Base-by-base conservation (phyloP, 805 yeast genomes). In the Ogataea trehalophila region DNA sequence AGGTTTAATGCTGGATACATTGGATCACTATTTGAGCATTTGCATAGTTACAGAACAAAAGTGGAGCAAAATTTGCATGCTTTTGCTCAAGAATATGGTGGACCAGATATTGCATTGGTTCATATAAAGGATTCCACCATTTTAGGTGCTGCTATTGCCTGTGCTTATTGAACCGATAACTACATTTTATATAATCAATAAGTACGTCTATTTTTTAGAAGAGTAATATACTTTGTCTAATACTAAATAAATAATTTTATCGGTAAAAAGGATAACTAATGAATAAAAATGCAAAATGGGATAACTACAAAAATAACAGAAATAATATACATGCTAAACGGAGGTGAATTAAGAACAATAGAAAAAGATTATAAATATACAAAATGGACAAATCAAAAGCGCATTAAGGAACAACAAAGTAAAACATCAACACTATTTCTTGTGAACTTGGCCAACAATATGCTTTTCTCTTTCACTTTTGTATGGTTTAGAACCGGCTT, bases 391-490 rank as follows among this genome's bases (percentile, higher is more conserved):
- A 11, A 9, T 9, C 11, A 26, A 26, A 26, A 26, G 2, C 7
- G 9, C 9, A 9, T 26, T 9, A 26, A 26, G 9, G 9, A 9
- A 26, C 9, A 11, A 26, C 9, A 15, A 15, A 33, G 15, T 33
- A 33, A 33, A 6, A 4, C 36, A 14, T 33, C 16, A 40, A 4
- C 14, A 14, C 48, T 41, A 60, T 37, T 73, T 68, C 55, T 83
- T 78, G 57, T 83, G 79, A 6, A 87, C 94, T 36, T 85, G 79
- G 8, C 92, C 94, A 44, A 90, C 78, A 56, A 94, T 82, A 63
- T 91, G 98, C 70, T 87, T 88, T 62, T 83, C 82, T 58, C 96
- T 80, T 69, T 91, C 97, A 26, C 85, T 73, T 44, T 72, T 73
- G 61, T 73, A 76, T 13, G 82, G 81, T 57, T 73, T 75, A 36